A percentile compares a stretch with the other conserved stretches of the same genome.
Evolutionary conservation across 164 flowering plant genomes (phyloP).

Genomic region (Annona squamosa): DNA sequence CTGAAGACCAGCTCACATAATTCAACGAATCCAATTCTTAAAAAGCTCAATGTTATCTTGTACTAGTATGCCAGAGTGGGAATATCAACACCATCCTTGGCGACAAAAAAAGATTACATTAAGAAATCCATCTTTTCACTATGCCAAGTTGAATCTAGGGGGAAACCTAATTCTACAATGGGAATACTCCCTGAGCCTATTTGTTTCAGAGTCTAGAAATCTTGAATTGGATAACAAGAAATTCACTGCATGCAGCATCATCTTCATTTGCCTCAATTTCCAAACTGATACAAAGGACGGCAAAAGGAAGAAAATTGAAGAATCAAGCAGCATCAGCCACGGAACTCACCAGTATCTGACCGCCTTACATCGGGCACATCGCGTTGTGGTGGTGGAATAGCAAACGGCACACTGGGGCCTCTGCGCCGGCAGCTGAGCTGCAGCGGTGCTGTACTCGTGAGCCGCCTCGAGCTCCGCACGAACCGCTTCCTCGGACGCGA

Average conservation of each 20-base stretch:
- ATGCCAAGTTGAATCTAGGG: background rate
- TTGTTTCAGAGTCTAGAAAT: background rate
- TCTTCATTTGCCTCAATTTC: background rate
- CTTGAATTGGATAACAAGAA: background rate
- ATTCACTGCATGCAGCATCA: background rate
- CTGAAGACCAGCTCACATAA: background rate
- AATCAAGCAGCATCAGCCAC: background rate
- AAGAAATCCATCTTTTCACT: no score
- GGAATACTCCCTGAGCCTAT: background rate
- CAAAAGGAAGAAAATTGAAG: background rate
- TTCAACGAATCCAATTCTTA: background rate
- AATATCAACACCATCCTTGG: background rate
- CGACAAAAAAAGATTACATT: background rate
- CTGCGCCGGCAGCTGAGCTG: background rate
- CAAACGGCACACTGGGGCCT: conserved; percentile 47
- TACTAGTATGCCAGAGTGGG: background rate
- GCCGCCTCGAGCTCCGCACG: conserved; percentile 64
- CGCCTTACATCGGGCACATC: conserved; percentile 67
- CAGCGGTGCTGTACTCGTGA: conserved; percentile 17
- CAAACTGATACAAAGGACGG: background rate
- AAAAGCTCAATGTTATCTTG: background rate
- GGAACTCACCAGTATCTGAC: conserved; percentile 58
- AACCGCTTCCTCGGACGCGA: conserved; percentile 62
- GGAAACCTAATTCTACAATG: background rate
- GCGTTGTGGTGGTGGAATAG: conserved; percentile 51